Evolutionary conservation across 2,329 filamentous ascomycete species (phyloP), one percentile per base, ranked within the genome.

Genomic region (Nigrospora osmanthi): DNA sequence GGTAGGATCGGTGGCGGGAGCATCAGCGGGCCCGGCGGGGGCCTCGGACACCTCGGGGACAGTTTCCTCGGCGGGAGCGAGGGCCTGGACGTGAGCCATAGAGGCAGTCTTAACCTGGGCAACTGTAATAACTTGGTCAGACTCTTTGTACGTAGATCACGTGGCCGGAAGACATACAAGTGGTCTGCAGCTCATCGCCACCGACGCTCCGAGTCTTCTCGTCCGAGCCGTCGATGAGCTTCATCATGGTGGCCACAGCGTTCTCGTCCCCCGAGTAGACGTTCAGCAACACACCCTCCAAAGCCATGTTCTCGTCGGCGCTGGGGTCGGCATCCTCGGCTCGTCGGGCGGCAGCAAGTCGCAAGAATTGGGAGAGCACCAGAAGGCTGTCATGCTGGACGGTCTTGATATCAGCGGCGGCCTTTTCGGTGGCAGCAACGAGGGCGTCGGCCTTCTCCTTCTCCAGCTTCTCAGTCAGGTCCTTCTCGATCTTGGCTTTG

Each of bases 261-360:
- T 71, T 75, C 51, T 86, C 78, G 57, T 91, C 86, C 39, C 87
- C 88, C 38, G 81, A 80, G 65, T 94, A 93, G 31, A 93, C 84
- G 48, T 84, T 76, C 39, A 89, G 72, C 47, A 94, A 72, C 32
- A 88, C 81, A 43, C 87, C 87, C 67, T 94, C 87, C 23, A 93
- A 81, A 33, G 87, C 88, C 65, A 82, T 81, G 65, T 83, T 88
- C 69, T 91, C 85, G 46, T 89, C 85, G 6, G 75, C 64, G 35
- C 71, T 67, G 40, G 78, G 74, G 54, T 85, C 76, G 44, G 71
- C 76, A 51, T 86, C 85, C 58, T 87, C 83, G 16, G 80, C 75
- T 55, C 86, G 78, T 53, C 87, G 81, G 55, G 86, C 82, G 47
- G 87, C 87, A 48, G 87, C 87, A 34, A 89, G 76, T 53, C 85